These are phyloP conservation scores for Apostasia shenzhenica DNA, from an alignment of 106 monocot species.

Conservation along the genomic window DNA sequence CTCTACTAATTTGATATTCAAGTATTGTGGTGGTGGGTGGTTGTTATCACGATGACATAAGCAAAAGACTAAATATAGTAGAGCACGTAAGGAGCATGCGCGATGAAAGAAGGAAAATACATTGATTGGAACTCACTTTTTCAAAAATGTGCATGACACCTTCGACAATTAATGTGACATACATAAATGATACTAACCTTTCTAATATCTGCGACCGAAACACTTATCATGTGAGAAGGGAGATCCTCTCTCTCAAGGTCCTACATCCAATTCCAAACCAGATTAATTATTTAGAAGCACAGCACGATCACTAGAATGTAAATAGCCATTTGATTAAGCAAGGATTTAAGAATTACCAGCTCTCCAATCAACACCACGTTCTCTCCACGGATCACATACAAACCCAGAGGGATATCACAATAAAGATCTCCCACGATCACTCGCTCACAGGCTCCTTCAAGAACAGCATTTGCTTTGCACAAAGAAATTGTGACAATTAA, in stretches of 20 bases:
- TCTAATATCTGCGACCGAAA: slow-evolving; percentile 74
- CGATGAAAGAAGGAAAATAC: no score
- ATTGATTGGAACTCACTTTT: no score
- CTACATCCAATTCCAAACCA: slow-evolving; percentile 28
- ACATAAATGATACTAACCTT: slow-evolving; percentile 29
- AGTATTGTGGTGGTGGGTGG: no score
- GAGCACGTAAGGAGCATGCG: no score
- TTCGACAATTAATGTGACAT: no score
- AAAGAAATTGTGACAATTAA: not conserved
- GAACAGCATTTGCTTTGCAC: slow-evolving; percentile 85
- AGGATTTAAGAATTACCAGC: slow-evolving; percentile 46
- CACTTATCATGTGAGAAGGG: slow-evolving; percentile 72
- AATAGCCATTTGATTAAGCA: not conserved
- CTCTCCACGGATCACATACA: slow-evolving; percentile 93
- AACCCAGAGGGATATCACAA: slow-evolving; percentile 84
- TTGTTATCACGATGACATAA: no score
- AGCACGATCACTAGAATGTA: not conserved
- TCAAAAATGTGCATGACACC: no score
- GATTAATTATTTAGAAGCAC: slow-evolving; percentile 2
- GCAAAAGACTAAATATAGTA: no score
- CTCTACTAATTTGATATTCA: no score
- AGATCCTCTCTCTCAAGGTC: slow-evolving; percentile 80
- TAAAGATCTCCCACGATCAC: slow-evolving; percentile 88
- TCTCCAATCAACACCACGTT: slow-evolving; percentile 95
- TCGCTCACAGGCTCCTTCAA: slow-evolving; percentile 90